These are phyloP conservation scores for Melastoma malabathricum DNA, from an alignment of 345 rosid genomes.

Conservation along the genomic window DNA sequence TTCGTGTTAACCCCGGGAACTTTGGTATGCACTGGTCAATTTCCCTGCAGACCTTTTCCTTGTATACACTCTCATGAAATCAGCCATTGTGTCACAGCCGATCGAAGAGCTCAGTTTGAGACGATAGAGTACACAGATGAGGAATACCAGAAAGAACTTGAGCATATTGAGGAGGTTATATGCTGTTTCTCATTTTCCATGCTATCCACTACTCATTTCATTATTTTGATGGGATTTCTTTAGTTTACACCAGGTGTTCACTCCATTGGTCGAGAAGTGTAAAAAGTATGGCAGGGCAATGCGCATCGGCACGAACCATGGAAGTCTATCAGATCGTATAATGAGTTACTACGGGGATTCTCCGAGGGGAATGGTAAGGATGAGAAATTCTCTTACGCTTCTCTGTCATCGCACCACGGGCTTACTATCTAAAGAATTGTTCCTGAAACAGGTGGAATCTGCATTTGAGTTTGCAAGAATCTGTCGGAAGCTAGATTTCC, in stretches of 20 bases:
- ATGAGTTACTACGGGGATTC: conserved; percentile 99
- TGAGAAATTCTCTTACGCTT: conserved; percentile 12
- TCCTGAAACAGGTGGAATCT: conserved; percentile 72
- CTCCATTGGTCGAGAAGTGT: conserved; percentile 96
- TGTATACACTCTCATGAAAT: conserved; percentile 2
- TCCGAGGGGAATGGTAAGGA: conserved; percentile 87
- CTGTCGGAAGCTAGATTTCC: conserved; percentile 85
- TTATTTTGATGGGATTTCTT: conserved; percentile 2
- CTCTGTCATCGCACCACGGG: neutral
- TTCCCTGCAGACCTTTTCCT: conserved; percentile 6
- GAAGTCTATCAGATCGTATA: conserved; percentile 97
- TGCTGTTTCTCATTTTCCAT: neutral
- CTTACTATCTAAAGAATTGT: conserved; percentile 6
- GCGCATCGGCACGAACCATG: conserved; percentile 99
- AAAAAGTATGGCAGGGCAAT: conserved; percentile 93
- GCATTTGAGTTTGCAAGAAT: conserved; percentile 97
- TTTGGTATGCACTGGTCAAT: conserved; percentile 39
- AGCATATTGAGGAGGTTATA: conserved; percentile 80
- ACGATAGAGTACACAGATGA: conserved; percentile 81
- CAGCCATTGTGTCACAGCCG: conserved; percentile 47
- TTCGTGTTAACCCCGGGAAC: conserved; percentile 97
- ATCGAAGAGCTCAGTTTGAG: conserved; percentile 90
- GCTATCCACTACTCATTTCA: neutral
- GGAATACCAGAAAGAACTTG: conserved; percentile 88
- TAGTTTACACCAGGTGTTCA: conserved; percentile 46